These are phyloP conservation scores for Ganoderma boninense DNA, from an alignment of 1,284 basidiomycete species.

Conservation along the genomic window DNA sequence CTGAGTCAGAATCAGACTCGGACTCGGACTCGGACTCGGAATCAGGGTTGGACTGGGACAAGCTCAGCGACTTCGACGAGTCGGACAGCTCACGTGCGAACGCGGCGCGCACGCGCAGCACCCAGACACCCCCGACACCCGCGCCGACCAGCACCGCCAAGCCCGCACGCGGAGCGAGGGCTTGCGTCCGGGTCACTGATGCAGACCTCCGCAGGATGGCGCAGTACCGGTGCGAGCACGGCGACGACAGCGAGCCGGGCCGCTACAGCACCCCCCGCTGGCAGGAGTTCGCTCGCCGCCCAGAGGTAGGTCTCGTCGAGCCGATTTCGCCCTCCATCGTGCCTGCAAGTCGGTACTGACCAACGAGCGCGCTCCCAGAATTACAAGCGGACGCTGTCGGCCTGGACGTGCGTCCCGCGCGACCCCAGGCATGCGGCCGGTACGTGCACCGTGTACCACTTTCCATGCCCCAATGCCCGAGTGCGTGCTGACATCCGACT, in stretches of 20 bases:
- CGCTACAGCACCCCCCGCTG: neutral
- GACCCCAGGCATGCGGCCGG: neutral
- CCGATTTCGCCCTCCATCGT: neutral
- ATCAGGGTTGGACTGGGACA: neutral
- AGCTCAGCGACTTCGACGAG: neutral
- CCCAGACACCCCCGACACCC: too few species aligned
- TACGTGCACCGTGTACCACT: neutral
- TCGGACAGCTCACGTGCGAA: neutral
- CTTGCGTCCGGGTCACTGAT: neutral
- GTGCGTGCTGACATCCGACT: too few species aligned
- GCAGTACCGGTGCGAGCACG: neutral
- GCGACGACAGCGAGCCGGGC: neutral
- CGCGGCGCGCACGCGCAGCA: too few species aligned
- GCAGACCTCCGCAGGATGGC: neutral
- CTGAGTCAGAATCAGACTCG: too few species aligned
- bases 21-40: too few species aligned
- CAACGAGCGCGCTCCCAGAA: neutral
- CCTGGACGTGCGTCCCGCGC: neutral
- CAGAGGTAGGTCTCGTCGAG: neutral
- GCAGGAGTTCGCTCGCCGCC: neutral
- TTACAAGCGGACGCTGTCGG: neutral
- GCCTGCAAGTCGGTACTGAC: too few species aligned
- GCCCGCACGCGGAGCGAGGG: neutral
- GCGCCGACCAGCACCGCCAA: too few species aligned
- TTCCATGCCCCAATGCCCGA: too few species aligned